These are phyloP conservation scores for Tephrocybe rancida DNA, from an alignment of 768 basidiomycete genomes.

Conservation along the genomic window DNA sequence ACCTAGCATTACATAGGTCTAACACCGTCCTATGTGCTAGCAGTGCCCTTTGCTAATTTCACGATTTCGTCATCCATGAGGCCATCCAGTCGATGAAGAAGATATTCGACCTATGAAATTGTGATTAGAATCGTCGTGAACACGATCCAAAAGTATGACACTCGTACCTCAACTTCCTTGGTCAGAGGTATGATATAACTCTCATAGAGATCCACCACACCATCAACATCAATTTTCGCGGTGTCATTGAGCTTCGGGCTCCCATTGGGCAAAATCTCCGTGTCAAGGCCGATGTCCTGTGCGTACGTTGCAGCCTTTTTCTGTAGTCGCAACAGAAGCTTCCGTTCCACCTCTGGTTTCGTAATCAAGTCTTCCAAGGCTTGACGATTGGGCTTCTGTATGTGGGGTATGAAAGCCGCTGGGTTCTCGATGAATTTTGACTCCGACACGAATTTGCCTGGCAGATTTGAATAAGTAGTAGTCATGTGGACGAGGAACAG, in stretches of 20 bases:
- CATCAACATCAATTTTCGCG: conserved; percentile 88
- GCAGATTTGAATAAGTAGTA: background rate
- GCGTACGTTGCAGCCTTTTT: conserved; percentile 86
- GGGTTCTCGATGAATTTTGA: conserved; percentile 92
- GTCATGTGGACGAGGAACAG: background rate
- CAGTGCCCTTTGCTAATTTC: conserved; percentile 38
- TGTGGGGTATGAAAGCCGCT: conserved; percentile 89
- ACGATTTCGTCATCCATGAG: conserved; percentile 82
- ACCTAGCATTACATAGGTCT: too few relatives aligned
- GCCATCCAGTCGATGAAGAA: conserved; percentile 88
- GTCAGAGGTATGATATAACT: conserved; percentile 97
- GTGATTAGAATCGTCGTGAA: background rate
- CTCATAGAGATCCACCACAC: conserved; percentile 91
- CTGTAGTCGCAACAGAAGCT: conserved; percentile 76
- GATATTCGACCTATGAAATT: conserved; percentile 83
- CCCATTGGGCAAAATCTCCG: conserved; percentile 29
- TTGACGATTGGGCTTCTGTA: conserved; percentile 72
- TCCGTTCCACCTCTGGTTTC: conserved; percentile 94
- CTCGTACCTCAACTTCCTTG: conserved; percentile 92
- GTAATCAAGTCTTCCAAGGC: conserved; percentile 88
- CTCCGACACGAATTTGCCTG: conserved; percentile 99
- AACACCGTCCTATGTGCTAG: background rate
- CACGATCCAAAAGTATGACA: background rate
- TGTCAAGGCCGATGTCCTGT: conserved; percentile 78
- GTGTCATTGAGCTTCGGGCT: conserved; percentile 26